Base-by-base conservation (phyloP, 192 early-diverging fungal species). In the Coemansia umbellata region DNA sequence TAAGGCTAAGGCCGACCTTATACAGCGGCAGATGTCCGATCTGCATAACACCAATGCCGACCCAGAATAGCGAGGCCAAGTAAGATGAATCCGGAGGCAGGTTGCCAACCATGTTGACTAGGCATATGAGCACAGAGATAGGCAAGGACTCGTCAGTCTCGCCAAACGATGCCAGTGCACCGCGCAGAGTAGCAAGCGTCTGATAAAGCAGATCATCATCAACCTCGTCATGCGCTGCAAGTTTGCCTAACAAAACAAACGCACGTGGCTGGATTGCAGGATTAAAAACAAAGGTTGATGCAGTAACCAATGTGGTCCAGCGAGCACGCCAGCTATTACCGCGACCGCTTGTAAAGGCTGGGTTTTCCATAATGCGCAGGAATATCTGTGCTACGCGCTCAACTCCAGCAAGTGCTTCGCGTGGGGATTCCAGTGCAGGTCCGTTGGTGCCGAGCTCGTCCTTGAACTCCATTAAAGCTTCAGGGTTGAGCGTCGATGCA, bases 141-240 rank as follows among this genome's bases (percentile, higher is more conserved):
- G 93, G 90, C 55, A 96, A 65, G 27, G 78, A 83, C 54, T 78
- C 79, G 50, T 93, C 89, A 4, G 82, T 81, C 53, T 95, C 91
- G 40, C 90, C 89, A 62, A 91, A 92, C 32, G 87, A 81, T 13
- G 81, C 85, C 33, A 98, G 78, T 0, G 93, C 91, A 4, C 89
- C 90, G 30, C 90, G 86, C 31, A 98, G 67, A 0, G 94, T 88
- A 1, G 91, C 92, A 17, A 96, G 68, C 18, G 91, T 92, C 71
- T 94, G 92, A 61, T 94, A 98, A n/a, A 96, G 60, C 40, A 95
- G 47, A 58, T 94, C 93, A 49, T 95, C 91, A 51, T 96, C 93
- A 0, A 92, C 87, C 54, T 91, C 91, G 60, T 94, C 89, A 21
- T 86, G 78, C 3, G 90, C 91, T 3, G 76, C 53, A 37, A 98